Percentiles rank a stretch among this genome's conserved stretches.
These are phyloP conservation scores for Claviceps sp. DNA, from an alignment of 2,329 filamentous ascomycete genomes.

Conservation along the genomic window DNA sequence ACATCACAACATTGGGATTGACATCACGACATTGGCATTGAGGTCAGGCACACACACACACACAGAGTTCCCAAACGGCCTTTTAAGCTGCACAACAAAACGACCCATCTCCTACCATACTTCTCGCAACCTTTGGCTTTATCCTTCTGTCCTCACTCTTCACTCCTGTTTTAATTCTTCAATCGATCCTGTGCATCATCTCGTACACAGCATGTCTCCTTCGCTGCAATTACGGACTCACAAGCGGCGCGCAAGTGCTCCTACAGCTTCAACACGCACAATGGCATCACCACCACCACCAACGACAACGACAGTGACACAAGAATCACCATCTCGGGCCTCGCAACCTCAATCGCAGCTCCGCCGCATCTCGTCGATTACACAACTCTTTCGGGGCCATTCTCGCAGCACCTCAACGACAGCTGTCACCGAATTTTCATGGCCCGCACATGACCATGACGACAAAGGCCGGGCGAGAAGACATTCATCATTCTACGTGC, in stretches of 20 bases:
- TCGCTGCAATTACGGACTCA: background rate
- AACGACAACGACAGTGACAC: background rate
- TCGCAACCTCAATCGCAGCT: background rate
- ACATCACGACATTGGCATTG: background rate
- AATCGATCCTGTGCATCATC: no score
- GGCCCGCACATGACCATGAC: no score
- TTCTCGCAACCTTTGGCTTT: no score
- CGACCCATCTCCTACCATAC: no score
- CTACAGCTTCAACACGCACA: background rate
- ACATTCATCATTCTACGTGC: constrained; percentile 11
- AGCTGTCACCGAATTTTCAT: no score
- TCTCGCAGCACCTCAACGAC: no score
- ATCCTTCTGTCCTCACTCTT: no score
- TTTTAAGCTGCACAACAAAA: background rate
- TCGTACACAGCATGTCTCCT: no score
- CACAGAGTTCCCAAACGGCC: background rate
- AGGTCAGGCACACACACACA: background rate
- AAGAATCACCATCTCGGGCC: background rate
- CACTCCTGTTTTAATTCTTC: no score
- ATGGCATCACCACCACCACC: background rate
- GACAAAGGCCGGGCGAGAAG: no score
- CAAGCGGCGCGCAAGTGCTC: background rate
- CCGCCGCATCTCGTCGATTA: constrained; percentile 5
- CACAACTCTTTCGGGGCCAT: constrained; percentile 1
- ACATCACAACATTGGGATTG: background rate